Base-by-base conservation (phyloP, 2,329 filamentous ascomycete species). In the Fusarium odoratissimum region DNA sequence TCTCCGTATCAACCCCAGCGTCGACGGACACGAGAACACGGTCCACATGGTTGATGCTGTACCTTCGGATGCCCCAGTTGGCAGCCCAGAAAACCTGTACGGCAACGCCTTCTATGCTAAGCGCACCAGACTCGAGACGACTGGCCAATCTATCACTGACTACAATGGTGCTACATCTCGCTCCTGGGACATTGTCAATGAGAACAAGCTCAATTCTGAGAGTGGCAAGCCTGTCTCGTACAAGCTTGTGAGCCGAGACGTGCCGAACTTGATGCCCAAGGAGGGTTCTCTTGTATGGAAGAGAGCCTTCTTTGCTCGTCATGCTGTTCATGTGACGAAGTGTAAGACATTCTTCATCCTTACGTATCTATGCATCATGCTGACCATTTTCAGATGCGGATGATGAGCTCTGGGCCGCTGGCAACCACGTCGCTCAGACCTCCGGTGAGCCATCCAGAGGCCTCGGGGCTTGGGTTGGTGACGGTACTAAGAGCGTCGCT, bases 161-260 rank as follows among this genome's bases (percentile, higher is more conserved):
- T 98, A 97, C 82, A 88, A 97, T 77, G 93, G 93, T 65, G 86
- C 86, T 19, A 95, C 93, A 0, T 91, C 90, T 66, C 87, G 95
- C 25, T 95, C 94, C 0, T 98, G 95, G 95, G 95, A 97, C 61
- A 97, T 98, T 81, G 88, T 88, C 79, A 97, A 98, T 82, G 91
- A 92, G 74, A 92, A 88, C 83, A 94, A 92, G 79, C 78, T 96
- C 23, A 94, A 97, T 81, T 91, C 93, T 0, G 92, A 95, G 85
- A 95, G 92, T 81, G 90, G 93, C 79, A 97, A 95, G 84, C 93
- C 94, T 0, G 90, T 92, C 2, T 91, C 89, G 52, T 98, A 97
- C 82, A 97, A 97, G 86, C 89, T 98, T 3, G 94, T 97, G 42
- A 95, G 93, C 80, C 87, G 95, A 48, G 95, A 97, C 78, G 92